phyloP scores from a whole-genome alignment of 2,329 filamentous ascomycete genomes.

The Cercospora zeae-maydis region DNA sequence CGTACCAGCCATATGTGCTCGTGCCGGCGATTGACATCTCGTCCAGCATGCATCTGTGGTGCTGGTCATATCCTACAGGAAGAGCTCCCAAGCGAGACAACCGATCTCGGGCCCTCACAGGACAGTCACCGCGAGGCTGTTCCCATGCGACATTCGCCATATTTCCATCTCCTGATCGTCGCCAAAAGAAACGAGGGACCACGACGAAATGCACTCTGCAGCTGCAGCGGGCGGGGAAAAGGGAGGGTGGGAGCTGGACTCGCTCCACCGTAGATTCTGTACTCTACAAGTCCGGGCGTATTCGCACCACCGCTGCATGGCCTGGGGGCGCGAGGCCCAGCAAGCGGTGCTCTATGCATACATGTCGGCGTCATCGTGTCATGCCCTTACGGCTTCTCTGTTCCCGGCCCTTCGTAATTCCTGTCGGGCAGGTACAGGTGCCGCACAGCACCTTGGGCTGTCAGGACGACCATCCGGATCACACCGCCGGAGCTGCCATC shows the following conservation, averaged over 20 bases:
- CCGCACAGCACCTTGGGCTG: conserved; percentile 80
- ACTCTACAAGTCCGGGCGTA: conserved; percentile 7
- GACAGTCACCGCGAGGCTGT: not conserved
- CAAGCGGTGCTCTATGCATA: conserved; percentile 3
- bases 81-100: not conserved
- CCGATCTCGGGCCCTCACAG: not conserved
- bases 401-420: conserved; percentile 73
- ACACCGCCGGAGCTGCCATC: conserved; percentile 98
- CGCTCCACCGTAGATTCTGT: not conserved
- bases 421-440: conserved; percentile 95
- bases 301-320: not conserved
- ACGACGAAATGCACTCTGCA: not conserved
- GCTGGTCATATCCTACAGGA: not conserved
- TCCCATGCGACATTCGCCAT: not conserved
- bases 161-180: not conserved
- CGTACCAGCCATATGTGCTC: not conserved
- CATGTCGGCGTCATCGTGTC: conserved; percentile 2
- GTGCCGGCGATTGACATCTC: not conserved
- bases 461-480: conserved; percentile 96
- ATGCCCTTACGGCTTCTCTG: conserved; percentile 32
- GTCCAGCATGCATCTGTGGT: no score
- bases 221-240: not conserved
- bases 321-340: not conserved
- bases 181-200: not conserved
- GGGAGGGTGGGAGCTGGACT: not conserved